Evolutionary conservation across 441 rosid genomes (phyloP).

Genomic region (Croton setiger): DNA sequence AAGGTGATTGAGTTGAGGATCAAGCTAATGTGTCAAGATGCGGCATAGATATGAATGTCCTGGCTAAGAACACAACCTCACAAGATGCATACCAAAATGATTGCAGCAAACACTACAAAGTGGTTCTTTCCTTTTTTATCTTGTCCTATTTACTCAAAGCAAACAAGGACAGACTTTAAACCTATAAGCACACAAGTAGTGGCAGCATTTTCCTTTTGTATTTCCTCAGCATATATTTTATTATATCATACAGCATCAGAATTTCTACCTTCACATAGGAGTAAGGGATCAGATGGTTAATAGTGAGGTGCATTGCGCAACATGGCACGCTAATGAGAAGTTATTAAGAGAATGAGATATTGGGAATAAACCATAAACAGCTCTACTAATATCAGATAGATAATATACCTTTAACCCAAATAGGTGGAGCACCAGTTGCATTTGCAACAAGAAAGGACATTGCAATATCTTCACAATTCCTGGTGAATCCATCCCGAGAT

Average conservation of each 20-base stretch:
- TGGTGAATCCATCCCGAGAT: slow-evolving; percentile 31
- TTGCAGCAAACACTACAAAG: background rate
- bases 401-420: slow-evolving; percentile 95
- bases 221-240: background rate
- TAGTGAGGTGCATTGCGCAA: background rate
- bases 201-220: no score
- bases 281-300: background rate
- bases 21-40: background rate
- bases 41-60: background rate
- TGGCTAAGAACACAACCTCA: background rate
- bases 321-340: background rate
- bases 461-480: slow-evolving; percentile 98
- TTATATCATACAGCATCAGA: background rate
- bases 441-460: slow-evolving; percentile 97
- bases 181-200: background rate
- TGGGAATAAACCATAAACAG: no score
- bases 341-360: background rate
- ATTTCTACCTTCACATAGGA: background rate
- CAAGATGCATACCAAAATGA: background rate
- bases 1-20: no score
- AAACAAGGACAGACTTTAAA: background rate
- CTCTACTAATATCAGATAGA: no score
- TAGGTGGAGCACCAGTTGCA: slow-evolving; percentile 76
- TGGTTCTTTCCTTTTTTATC: background rate
- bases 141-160: slow-evolving; percentile 2